Evolutionary conservation across 352 stramenopile genomes (phyloP), one percentile per base, ranked within the genome.

Genomic region (Phytopythium montanum): DNA sequence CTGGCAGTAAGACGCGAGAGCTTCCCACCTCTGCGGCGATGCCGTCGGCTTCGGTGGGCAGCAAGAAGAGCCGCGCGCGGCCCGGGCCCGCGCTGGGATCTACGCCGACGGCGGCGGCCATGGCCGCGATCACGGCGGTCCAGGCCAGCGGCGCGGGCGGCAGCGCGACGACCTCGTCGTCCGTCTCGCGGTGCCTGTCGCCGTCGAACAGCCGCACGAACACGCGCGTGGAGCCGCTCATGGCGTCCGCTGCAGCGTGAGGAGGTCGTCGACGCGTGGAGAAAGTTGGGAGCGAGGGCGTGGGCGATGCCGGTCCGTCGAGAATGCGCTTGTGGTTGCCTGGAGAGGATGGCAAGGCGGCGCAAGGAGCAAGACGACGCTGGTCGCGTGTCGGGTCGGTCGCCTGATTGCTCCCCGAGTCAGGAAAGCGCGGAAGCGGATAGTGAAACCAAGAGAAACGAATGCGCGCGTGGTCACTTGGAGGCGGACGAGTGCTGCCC

Each of bases 151-250:
- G 79, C 42, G 82, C 69, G 25, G 72, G 69, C 41, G 79, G 79
- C 59, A 90, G 70, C 69, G 85, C 75, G 56, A 92, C 61, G 54
- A 92, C 74, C 64, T 89, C 72, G 46, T 85, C 82, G 23, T 82
- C 69, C 10, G 74, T 86, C 57, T 92, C 82, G 55, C 59, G 59
- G 55, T 76, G 69, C 53, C 54, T 69, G 26, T 50, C 57, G 57
- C 80, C 75, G 46, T 90, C 78, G 56, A 85, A 90, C 26, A 92
- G 74, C n/a, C 82, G 79, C 60, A 92, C 82, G 65, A 89, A 92
- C 56, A 92, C 82, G 61, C 82, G 82, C 48, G 79, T 75, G 10
- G 56, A 48, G 38, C 53, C 63, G 61, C 66, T 85, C 63, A 69
- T 78, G 33, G 33, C 33, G 33, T 16, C 33, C 33, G 33, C 2